Conservation (phyloP, 805 yeast genomes). For the Candida ipomoeae region DNA sequence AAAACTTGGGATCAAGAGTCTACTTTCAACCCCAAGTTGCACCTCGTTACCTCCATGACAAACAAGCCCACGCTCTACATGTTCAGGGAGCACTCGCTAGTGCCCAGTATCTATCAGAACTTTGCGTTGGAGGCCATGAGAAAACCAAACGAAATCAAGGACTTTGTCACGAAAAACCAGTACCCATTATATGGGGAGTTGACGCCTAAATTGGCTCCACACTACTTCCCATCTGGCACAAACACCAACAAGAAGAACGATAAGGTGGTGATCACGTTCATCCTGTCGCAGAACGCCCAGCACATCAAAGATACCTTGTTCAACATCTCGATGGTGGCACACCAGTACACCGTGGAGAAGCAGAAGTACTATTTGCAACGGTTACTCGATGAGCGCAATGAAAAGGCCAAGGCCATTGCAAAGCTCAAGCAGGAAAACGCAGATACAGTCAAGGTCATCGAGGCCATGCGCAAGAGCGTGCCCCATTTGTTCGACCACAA, state of each 20-base stretch:
- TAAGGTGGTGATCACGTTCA: constrained; percentile 48
- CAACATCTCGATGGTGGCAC: constrained; percentile 43
- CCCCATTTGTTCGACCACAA: constrained; percentile 44
- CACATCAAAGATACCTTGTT: constrained; percentile 31
- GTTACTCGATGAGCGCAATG: constrained; percentile 22
- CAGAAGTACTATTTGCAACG: constrained; percentile 37
- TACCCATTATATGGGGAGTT: constrained; percentile 54
- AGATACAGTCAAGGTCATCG: constrained; percentile 39
- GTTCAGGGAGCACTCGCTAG: constrained; percentile 52
- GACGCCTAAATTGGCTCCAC: constrained; percentile 32
- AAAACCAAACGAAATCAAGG: constrained; percentile 40
- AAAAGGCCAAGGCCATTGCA: constrained; percentile 43
- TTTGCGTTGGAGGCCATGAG: constrained; percentile 64
- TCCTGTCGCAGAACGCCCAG: constrained; percentile 37
- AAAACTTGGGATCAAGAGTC: constrained; percentile 24
- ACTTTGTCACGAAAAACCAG: constrained; percentile 48
- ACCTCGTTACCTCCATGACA: constrained; percentile 49
- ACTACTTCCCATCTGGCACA: constrained; percentile 29
- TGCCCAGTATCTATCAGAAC: constrained; percentile 53
- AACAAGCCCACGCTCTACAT: constrained; percentile 60
- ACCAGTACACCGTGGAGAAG: constrained; percentile 45
- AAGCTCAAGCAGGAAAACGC: constrained; percentile 43
- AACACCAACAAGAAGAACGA: constrained; percentile 22
- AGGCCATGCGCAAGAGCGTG: constrained; percentile 47
- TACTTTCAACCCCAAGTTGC: constrained; percentile 43